These are phyloP conservation scores for Neurospora sp. DNA, from an alignment of 495 filamentous ascomycete genomes.

Conservation along the genomic window DNA sequence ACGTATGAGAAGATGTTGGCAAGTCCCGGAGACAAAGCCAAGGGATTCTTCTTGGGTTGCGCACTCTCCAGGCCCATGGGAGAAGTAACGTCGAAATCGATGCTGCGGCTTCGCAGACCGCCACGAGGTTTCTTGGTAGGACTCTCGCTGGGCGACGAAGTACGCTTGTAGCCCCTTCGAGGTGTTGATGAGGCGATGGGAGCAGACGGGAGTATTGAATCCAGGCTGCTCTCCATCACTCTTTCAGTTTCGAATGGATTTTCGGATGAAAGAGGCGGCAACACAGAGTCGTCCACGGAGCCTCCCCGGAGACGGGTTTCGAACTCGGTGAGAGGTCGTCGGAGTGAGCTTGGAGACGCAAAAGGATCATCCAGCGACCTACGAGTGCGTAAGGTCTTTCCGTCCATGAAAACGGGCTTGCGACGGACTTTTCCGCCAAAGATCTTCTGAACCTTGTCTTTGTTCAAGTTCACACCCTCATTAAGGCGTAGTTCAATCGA, in stretches of 20 bases:
- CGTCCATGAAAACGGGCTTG: conserved; percentile 15
- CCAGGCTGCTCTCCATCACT: conserved; percentile 2
- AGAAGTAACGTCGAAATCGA: not conserved
- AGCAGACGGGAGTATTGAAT: conserved; percentile 1
- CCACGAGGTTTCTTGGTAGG: conserved; percentile 2
- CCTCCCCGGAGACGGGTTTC: conserved; percentile 7
- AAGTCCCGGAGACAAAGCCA: not conserved
- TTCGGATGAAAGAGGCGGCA: not conserved
- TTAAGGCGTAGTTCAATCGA: conserved; percentile 16
- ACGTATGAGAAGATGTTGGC: not conserved
- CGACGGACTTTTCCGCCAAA: conserved; percentile 14
- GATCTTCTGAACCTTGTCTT: conserved; percentile 11
- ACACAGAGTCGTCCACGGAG: conserved; percentile 1
- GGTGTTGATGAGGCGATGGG: conserved; percentile 6
- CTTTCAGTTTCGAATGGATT: conserved; percentile 9
- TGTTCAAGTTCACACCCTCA: conserved; percentile 18
- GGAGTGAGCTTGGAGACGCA: conserved; percentile 7
- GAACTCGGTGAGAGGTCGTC: conserved; percentile 4
- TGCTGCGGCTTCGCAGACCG: not conserved
- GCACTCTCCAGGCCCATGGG: not conserved
- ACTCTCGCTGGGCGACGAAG: not conserved
- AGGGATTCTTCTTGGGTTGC: not conserved
- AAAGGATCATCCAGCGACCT: conserved; percentile 22
- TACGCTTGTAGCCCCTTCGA: not conserved
- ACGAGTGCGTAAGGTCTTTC: conserved; percentile 8